Conservation (phyloP, 331 rosid species). For the Spiraea crenata region DNA sequence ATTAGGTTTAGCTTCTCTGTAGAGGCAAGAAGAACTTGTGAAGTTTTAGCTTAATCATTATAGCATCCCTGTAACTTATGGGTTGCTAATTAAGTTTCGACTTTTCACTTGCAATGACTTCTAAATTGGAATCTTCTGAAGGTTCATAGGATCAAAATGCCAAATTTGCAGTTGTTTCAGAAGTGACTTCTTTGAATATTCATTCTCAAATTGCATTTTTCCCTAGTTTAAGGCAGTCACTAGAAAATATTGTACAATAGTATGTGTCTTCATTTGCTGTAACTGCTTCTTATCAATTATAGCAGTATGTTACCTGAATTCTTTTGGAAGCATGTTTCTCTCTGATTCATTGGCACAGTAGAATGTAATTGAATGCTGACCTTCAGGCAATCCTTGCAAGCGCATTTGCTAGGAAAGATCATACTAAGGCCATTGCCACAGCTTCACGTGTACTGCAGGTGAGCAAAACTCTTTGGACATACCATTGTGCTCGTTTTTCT, state of each 20-base stretch:
- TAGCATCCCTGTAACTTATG: not conserved
- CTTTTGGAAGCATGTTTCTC: not conserved
- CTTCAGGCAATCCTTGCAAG: conserved; percentile 29
- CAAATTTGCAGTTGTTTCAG: not conserved
- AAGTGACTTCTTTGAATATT: not conserved
- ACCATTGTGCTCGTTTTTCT: not conserved
- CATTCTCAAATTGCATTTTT: not conserved
- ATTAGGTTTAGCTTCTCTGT: not conserved
- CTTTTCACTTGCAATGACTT: not conserved
- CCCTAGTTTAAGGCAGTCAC: not conserved
- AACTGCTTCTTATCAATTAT: not conserved
- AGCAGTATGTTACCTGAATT: not conserved
- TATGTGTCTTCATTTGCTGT: not conserved
- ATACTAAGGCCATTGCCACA: conserved; percentile 20
- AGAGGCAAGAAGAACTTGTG: not conserved
- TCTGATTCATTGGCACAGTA: not conserved
- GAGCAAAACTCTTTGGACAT: not conserved
- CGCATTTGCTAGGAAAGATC: conserved; percentile 21
- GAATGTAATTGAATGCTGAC: not conserved
- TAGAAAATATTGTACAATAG: not conserved
- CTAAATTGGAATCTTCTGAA: not conserved
- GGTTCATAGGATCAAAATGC: not conserved
- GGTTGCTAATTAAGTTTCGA: not conserved
- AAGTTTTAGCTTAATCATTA: not conserved
- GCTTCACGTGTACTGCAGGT: conserved; percentile 31